A percentile compares a stretch with the other conserved stretches of the same genome.
These are phyloP conservation scores for Theobroma cacao DNA, from an alignment of 345 rosid genomes.

Conservation along the genomic window DNA sequence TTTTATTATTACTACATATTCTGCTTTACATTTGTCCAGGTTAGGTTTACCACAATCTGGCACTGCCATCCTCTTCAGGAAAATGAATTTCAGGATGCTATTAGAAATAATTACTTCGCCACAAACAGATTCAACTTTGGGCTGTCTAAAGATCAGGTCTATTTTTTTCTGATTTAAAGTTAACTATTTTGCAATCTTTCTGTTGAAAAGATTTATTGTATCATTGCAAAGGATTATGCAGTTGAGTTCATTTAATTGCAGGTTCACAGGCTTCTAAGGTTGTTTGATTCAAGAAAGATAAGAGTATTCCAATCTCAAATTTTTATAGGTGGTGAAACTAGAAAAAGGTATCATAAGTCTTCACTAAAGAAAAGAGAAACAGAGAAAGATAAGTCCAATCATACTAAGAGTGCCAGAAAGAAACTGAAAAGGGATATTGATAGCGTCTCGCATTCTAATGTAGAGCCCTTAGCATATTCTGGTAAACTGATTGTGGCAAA, in stretches of 20 bases:
- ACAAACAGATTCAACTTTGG: slow-evolving; percentile 8
- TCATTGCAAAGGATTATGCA: not conserved
- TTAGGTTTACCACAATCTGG: slow-evolving; percentile 15
- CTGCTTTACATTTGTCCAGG: slow-evolving; percentile 15
- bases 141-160: slow-evolving; percentile 19
- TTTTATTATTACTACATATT: not conserved
- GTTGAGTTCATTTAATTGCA: slow-evolving; percentile 11
- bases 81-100: slow-evolving; percentile 12
- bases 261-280: slow-evolving; percentile 26
- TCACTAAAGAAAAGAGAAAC: not conserved
- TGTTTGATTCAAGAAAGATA: slow-evolving; percentile 28
- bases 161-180: not conserved
- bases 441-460: not conserved
- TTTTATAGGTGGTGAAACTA: not conserved
- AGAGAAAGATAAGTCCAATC: not conserved
- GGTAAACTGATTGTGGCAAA: not conserved
- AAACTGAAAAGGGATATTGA: not conserved
- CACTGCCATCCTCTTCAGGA: slow-evolving; percentile 7
- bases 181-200: not conserved
- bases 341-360: not conserved
- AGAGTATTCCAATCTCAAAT: not conserved
- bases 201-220: not conserved
- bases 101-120: slow-evolving; percentile 9
- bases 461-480: not conserved
- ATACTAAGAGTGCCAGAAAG: not conserved